Percentiles rank a stretch among this genome's conserved stretches.
phyloP scores from a whole-genome alignment of 2,329 filamentous ascomycete genomes.

The Aspergillus sp. region DNA sequence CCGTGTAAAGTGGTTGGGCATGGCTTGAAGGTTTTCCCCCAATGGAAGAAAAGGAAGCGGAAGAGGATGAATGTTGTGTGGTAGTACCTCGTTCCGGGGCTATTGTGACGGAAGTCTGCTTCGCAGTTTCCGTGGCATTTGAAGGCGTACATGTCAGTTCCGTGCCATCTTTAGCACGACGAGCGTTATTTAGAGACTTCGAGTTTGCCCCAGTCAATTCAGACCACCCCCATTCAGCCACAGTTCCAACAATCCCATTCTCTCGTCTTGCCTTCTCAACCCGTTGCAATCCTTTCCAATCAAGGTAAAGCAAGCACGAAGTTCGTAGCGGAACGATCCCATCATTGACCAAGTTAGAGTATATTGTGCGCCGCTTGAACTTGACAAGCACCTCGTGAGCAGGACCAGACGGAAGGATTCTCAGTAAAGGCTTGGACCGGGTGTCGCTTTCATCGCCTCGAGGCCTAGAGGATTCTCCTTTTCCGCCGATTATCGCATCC shows the following conservation, averaged over 20 bases:
- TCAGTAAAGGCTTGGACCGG: slow-evolving; percentile 81
- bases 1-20: slow-evolving; percentile 11
- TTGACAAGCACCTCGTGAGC: slow-evolving; percentile 83
- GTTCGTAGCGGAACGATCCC: slow-evolving; percentile 93
- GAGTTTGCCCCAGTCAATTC: slow-evolving; percentile 74
- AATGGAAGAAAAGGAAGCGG: slow-evolving; percentile 21
- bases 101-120: slow-evolving; percentile 4
- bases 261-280: slow-evolving; percentile 93
- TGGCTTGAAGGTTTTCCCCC: slow-evolving; percentile 21
- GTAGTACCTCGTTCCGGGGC: background rate
- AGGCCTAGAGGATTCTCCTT: slow-evolving; percentile 59
- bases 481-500: slow-evolving; percentile 80
- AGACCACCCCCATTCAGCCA: slow-evolving; percentile 92
- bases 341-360: slow-evolving; percentile 97
- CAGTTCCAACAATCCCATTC: slow-evolving; percentile 86
- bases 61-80: background rate
- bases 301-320: slow-evolving; percentile 91
- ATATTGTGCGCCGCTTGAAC: slow-evolving; percentile 87
- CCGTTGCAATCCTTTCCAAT: slow-evolving; percentile 90
- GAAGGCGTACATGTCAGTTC: slow-evolving; percentile 23
- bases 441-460: slow-evolving; percentile 61
- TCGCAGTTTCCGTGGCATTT: slow-evolving; percentile 15
- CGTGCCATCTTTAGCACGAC: slow-evolving; percentile 24
- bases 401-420: slow-evolving; percentile 87
- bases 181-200: slow-evolving; percentile 51